These are phyloP conservation scores for Rutstroemia sp. DNA, from an alignment of 2,329 filamentous ascomycete genomes.

Conservation along the genomic window DNA sequence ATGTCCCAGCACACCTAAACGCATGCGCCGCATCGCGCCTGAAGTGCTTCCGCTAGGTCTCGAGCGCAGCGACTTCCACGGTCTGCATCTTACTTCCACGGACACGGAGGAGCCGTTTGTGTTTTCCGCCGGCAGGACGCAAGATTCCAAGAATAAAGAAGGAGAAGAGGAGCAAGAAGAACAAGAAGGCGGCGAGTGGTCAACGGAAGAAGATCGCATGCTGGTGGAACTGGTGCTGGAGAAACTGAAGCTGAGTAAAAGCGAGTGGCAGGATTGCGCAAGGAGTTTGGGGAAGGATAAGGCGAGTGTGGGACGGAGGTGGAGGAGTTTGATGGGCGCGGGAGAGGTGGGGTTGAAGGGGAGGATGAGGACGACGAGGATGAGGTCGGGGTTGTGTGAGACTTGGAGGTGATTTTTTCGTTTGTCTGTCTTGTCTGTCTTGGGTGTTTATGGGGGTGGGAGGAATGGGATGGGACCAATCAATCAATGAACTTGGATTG, in stretches of 20 bases:
- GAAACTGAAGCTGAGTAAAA: conserved; percentile 56
- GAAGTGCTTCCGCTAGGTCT: conserved; percentile 53
- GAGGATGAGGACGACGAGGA: conserved; percentile 29
- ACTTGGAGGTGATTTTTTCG: conserved; percentile 42
- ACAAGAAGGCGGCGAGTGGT: conserved; percentile 40
- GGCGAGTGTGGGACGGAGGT: conserved; percentile 48
- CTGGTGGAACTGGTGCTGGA: conserved; percentile 61
- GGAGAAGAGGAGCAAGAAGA: conserved; percentile 17
- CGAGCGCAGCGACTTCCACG: conserved; percentile 51
- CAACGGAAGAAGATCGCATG: conserved; percentile 54
- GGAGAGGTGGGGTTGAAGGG: conserved; percentile 35
- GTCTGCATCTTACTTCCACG: conserved; percentile 33
- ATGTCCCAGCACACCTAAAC: conserved; percentile 46
- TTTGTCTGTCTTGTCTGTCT: not conserved
- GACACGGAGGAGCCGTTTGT: not conserved
- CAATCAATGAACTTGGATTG: not conserved
- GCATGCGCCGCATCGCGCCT: conserved; percentile 48
- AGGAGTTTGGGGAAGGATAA: conserved; percentile 54
- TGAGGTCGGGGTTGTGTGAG: conserved; percentile 41
- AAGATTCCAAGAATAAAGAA: conserved; percentile 3
- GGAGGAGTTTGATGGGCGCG: conserved; percentile 51
- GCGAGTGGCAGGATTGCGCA: conserved; percentile 62
- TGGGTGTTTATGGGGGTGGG: not conserved
- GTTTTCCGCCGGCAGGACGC: not conserved
- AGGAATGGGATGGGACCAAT: not conserved